Evolutionary conservation across 1,139 yeast genomes (phyloP).

Genomic region (Candida pseudoviswanathii): DNA sequence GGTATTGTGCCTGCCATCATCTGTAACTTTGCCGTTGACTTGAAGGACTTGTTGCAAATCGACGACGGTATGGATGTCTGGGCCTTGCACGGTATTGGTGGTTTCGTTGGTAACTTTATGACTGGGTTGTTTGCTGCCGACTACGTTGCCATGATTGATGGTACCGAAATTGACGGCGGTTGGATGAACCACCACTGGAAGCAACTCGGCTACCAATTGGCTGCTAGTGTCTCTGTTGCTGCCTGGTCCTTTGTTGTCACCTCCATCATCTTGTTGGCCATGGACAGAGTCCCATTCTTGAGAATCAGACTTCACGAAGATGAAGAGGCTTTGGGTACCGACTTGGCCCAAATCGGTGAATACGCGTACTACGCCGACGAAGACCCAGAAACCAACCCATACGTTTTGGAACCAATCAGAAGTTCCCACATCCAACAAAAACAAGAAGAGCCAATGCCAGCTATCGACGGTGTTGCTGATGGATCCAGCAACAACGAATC

Average conservation of each 20-base stretch:
- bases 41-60: conserved; percentile 69
- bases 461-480: conserved; percentile 24
- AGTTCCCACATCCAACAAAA: conserved; percentile 45
- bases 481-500: conserved; percentile 19
- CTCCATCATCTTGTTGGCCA: conserved; percentile 62
- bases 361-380: conserved; percentile 67
- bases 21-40: conserved; percentile 83
- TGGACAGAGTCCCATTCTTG: conserved; percentile 83
- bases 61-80: conserved; percentile 97
- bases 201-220: conserved; percentile 93
- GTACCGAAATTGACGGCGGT: conserved; percentile 79
- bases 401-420: conserved; percentile 77
- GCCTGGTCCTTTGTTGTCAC: conserved; percentile 84
- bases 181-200: conserved; percentile 91
- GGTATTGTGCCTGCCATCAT: conserved; percentile 79
- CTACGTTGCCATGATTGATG: conserved; percentile 79
- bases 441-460: conserved; percentile 32
- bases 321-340: conserved; percentile 89
- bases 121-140: conserved; percentile 95
- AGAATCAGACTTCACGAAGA: conserved; percentile 85
- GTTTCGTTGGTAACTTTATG: conserved; percentile 76
- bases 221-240: conserved; percentile 74
- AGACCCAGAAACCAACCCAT: conserved; percentile 40
- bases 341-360: conserved; percentile 86
- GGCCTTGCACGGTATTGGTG: conserved; percentile 94